A percentile compares a stretch with the other conserved stretches of the same genome.
phyloP scores from a whole-genome alignment of 2,329 filamentous ascomycete species.

The Cordyceps javanica region DNA sequence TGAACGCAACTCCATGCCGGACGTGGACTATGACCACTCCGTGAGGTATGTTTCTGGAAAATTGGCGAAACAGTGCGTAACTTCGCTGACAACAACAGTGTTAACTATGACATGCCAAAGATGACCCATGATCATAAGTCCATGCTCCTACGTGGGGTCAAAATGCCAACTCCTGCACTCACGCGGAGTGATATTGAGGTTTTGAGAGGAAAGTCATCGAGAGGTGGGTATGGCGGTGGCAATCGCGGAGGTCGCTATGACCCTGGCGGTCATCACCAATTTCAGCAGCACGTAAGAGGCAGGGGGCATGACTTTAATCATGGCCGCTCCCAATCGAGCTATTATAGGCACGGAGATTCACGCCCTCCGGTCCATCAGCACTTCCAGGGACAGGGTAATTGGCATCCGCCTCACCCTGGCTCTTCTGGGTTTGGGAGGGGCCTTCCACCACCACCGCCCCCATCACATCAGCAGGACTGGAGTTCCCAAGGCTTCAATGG shows the following conservation, averaged over 20 bases:
- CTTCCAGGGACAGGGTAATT: conserved; percentile 23
- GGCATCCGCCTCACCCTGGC: conserved; percentile 41
- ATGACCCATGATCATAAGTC: conserved; percentile 77
- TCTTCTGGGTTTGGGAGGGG: conserved; percentile 36
- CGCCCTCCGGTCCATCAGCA: conserved; percentile 15
- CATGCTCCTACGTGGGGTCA: conserved; percentile 82
- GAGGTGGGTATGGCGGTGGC: conserved; percentile 52
- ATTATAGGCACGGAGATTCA: conserved; percentile 14
- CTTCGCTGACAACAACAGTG: conserved; percentile 46
- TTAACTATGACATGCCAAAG: conserved; percentile 77
- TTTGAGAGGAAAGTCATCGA: conserved; percentile 59
- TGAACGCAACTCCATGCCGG: conserved; percentile 62
- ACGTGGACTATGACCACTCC: conserved; percentile 78
- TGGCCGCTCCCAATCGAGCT: conserved; percentile 9
- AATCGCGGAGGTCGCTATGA: conserved; percentile 39
- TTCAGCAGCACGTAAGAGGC: conserved; percentile 3
- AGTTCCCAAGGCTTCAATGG: not conserved
- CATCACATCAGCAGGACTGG: conserved; percentile 11
- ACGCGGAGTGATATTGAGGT: conserved; percentile 70
- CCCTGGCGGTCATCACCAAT: conserved; percentile 5
- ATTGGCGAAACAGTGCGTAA: not conserved
- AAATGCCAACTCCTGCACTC: conserved; percentile 64
- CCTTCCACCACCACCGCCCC: conserved; percentile 40
- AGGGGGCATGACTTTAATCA: not conserved
- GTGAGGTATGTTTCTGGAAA: conserved; percentile 60